Conservation (phyloP, 495 filamentous ascomycete species). For the Aspergillus kassunensis region DNA sequence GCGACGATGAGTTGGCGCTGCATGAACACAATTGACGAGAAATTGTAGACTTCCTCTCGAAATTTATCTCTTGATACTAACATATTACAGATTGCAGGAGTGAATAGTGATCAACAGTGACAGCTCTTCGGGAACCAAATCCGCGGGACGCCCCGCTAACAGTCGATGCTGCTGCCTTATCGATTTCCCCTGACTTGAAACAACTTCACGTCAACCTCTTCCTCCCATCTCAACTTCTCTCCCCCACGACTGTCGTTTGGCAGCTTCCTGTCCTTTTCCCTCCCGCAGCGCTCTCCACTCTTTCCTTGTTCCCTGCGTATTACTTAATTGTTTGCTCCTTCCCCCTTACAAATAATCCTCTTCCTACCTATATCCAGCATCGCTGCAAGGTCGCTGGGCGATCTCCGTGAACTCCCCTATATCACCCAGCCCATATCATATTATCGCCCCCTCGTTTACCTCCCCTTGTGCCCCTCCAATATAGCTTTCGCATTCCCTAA, state of each 20-base stretch:
- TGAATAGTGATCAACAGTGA: too few relatives aligned
- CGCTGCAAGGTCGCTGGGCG: constrained; percentile 36
- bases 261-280: constrained; percentile 3
- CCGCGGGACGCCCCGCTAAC: too few relatives aligned
- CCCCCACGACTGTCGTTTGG: constrained; percentile 4
- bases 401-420: constrained; percentile 21
- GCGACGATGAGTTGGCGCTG: constrained; percentile 4
- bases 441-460: constrained; percentile 17
- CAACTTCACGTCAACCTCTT: too few relatives aligned
- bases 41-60: too few relatives aligned
- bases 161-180: too few relatives aligned
- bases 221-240: background rate
- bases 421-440: constrained; percentile 9
- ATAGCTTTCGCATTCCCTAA: constrained; percentile 2
- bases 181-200: too few relatives aligned
- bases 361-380: constrained; percentile 4
- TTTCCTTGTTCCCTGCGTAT: constrained; percentile 1
- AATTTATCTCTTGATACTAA: too few relatives aligned
- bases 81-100: too few relatives aligned
- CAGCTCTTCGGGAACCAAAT: too few relatives aligned
- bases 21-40: too few relatives aligned
- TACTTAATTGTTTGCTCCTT: constrained; percentile 5
- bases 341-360: constrained; percentile 7
- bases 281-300: constrained; percentile 5
- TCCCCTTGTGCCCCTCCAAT: background rate